Percentiles rank a stretch among this genome's conserved stretches.
Evolutionary conservation across 371 early-diverging fungal species (phyloP).

Genomic region (Zopfochytrium polystomum): DNA sequence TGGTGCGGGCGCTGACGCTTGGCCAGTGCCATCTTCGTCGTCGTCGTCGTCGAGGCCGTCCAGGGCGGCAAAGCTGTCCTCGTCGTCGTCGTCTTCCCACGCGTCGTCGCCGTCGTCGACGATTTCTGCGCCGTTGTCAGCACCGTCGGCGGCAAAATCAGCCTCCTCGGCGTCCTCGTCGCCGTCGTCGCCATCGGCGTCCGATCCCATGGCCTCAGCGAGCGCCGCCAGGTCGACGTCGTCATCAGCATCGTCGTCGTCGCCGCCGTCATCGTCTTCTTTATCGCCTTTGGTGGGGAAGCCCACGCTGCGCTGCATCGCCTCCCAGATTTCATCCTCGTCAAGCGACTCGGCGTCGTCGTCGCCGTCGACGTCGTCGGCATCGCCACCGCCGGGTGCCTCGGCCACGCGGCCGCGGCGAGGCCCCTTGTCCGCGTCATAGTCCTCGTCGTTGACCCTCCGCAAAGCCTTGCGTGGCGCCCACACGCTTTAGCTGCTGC

Average conservation of each 20-base stretch:
- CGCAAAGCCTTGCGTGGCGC: constrained; percentile 44
- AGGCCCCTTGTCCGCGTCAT: constrained; percentile 28
- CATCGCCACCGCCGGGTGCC: constrained; percentile 43
- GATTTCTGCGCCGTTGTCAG: no score
- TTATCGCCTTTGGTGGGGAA: constrained; percentile 29
- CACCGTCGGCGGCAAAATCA: no score
- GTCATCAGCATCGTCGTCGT: constrained; percentile 48
- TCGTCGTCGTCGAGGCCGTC: constrained; percentile 64
- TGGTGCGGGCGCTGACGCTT: constrained; percentile 63
- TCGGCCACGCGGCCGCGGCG: constrained; percentile 38
- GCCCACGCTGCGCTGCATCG: constrained; percentile 41
- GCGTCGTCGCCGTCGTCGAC: no score
- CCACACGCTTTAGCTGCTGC: constrained; percentile 43
- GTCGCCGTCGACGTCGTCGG: constrained; percentile 40
- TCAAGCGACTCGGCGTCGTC: constrained; percentile 43
- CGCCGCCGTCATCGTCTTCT: constrained; percentile 54
- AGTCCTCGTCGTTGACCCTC: constrained; percentile 18
- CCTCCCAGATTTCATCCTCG: constrained; percentile 57
- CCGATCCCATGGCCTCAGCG: constrained; percentile 34
- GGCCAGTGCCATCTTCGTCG: constrained; percentile 62
- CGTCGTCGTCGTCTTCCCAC: constrained; percentile 51
- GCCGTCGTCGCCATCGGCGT: constrained; percentile 15
- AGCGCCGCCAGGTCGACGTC: constrained; percentile 46
- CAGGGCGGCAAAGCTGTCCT: constrained; percentile 70
- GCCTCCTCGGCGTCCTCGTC: constrained; percentile 14